Evolutionary conservation across 352 stramenopile genomes (phyloP), one percentile per base, ranked within the genome.

Genomic region (Aphanomyces astaci): DNA sequence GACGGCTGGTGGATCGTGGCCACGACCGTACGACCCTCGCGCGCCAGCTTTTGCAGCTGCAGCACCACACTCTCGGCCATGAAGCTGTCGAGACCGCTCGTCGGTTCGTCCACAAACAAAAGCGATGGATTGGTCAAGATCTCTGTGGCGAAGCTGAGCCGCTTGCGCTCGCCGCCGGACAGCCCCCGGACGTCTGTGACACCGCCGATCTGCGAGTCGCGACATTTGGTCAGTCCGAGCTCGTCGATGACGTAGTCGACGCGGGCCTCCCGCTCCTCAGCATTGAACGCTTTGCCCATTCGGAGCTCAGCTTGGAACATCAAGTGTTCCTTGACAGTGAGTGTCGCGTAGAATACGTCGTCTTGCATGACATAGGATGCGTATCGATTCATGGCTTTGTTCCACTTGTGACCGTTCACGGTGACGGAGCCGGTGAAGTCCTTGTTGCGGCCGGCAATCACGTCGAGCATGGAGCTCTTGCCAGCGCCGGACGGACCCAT

Each of bases 401-500:
- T 71, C 73, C 80, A 86, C 7, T 67, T 67, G 4, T 71, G 33
- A n/a, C 94, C 92, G 53, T 82, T 88, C 27, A 97, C 75, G 1
- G 52, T 72, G 33, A 88, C 84, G 0, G 54, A 71, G 24, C 84
- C 80, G 33, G 82, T 75, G 4, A 90, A 86, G 7, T 75, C 75
- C 15, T 71, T 82, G 63, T 98, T 98, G 39, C 92, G 78, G 13
- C 92, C 75, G 0, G 94, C 89, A 57, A 98, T 90, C 24, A 97
- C 95, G 79, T 98, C 92, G 7, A 97, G 82, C 5, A 98, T 80
- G 1, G 93, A 97, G n/a, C 88, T 97, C 72, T 98, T 98, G 11
- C 91, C 90, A 32, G 86, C 82, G 13, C 86, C 84, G 0, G 76
- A 86, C 1, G 78, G 78, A 17, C 83, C 85, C 77, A 90, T 88